Conservation (phyloP, 1,139 yeast species). For the Lodderomyces margitis region DNA sequence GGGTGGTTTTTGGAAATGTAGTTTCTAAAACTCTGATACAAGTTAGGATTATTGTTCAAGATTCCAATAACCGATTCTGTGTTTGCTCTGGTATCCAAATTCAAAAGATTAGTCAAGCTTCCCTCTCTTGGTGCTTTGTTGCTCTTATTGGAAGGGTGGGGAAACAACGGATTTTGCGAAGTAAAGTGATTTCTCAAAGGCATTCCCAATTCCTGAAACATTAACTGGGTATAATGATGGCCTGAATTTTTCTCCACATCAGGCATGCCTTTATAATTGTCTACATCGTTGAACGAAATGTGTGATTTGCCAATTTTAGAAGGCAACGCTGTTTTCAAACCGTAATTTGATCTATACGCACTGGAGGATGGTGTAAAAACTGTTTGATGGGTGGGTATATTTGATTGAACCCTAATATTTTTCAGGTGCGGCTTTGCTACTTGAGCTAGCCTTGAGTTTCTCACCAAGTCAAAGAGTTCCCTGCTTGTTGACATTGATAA, state of each 20-base stretch:
- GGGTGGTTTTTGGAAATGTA: constrained; percentile 40
- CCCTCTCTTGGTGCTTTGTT: constrained; percentile 20
- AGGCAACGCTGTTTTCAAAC: constrained; percentile 45
- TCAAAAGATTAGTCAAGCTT: constrained; percentile 32
- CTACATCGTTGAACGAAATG: constrained; percentile 45
- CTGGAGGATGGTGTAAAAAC: constrained; percentile 44
- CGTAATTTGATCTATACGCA: constrained; percentile 44
- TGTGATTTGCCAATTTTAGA: constrained; percentile 42
- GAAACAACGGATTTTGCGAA: constrained; percentile 35
- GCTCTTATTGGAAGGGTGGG: constrained; percentile 22
- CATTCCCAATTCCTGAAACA: constrained; percentile 44
- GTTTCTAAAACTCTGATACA: constrained; percentile 30
- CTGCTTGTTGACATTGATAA: constrained; percentile 7
- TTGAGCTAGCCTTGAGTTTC: constrained; percentile 45
- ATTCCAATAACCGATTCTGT: constrained; percentile 27
- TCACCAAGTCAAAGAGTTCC: constrained; percentile 34
- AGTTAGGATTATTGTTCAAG: constrained; percentile 33
- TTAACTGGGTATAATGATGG: constrained; percentile 35
- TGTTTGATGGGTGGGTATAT: constrained; percentile 45
- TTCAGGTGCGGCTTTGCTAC: constrained; percentile 44
- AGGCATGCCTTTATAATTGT: constrained; percentile 44
- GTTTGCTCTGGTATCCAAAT: constrained; percentile 28
- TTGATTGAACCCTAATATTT: constrained; percentile 29
- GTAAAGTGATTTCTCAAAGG: constrained; percentile 33
- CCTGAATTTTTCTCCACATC: constrained; percentile 49